Evolutionary conservation across 331 rosid species (phyloP), one percentile per base, ranked within the genome.

Genomic region (Dryas integrifolia): DNA sequence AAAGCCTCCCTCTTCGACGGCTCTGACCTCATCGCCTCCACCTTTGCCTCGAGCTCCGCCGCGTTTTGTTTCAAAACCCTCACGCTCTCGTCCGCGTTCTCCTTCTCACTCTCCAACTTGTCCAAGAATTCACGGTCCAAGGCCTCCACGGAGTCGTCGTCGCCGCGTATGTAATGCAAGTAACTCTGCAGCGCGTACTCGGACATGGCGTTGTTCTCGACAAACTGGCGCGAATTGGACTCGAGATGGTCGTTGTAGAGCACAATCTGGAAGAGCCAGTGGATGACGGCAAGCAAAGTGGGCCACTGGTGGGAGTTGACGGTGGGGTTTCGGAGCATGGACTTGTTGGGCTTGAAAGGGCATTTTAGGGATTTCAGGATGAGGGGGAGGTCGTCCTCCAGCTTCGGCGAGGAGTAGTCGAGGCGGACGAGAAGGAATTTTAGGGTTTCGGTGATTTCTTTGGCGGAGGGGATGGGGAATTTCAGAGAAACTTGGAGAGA

Each of bases 291-390:
- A 26, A 95, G 92, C 39, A 92, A 51, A 0, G 90, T 38, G 0
- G 96, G 96, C 99, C 99, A 95, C 38, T 89, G 96, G 79, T 95
- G 99, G 58, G 97, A 95, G 0, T 96, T 88, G 0, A 92, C 93
- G 4, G 96, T 97, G 4, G 92, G 77, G 41, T 86, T 90, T 5
- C 76, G 76, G 55, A 95, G 87, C 47, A 95, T 67, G 0, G 92
- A 82, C 52, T 89, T 95, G 73, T 85, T 92, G 69, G 88, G 70
- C 46, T 91, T 95, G 82, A 79, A 85, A 21, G 97, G 99, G 71
- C 81, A 95, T 56, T 64, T 71, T 2, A 88, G 79, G 60, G 76
- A 50, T 47, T 85, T 92, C 0, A 95, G 82, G 11, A 95, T 46
- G 15, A 68, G 0, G 0, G 96, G 93, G 26, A 95, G 92, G 66